These are phyloP conservation scores for Teratosphaeria nubilosa DNA, from an alignment of 2,329 filamentous ascomycete genomes.

Conservation along the genomic window DNA sequence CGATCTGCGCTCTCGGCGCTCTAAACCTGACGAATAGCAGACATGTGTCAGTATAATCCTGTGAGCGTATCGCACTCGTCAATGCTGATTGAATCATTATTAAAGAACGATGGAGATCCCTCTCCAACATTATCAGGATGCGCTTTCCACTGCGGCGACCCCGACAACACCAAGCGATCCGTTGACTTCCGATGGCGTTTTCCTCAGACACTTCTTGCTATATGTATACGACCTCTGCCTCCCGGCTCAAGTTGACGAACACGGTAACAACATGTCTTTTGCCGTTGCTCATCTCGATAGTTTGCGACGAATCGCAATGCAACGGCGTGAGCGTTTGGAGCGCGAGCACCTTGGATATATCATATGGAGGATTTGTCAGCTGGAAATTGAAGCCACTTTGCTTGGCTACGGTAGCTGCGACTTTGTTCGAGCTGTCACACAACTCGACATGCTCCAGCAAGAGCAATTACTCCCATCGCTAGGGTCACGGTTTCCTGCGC, in stretches of 20 bases:
- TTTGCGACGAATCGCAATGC: constrained; percentile 39
- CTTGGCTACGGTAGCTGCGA: constrained; percentile 42
- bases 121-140: constrained; percentile 46
- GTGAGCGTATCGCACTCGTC: background rate
- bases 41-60: constrained; percentile 26
- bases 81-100: background rate
- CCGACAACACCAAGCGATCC: constrained; percentile 39
- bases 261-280: constrained; percentile 36
- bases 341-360: constrained; percentile 40
- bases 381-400: constrained; percentile 47
- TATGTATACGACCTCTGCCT: constrained; percentile 45
- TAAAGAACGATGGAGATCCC: constrained; percentile 37
- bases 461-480: constrained; percentile 15
- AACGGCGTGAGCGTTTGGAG: constrained; percentile 33
- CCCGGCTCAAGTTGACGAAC: constrained; percentile 17
- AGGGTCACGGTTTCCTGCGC: constrained; percentile 7
- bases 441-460: constrained; percentile 36
- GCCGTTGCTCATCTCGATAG: constrained; percentile 42
- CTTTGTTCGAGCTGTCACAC: constrained; percentile 39
- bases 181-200: constrained; percentile 45
- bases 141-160: constrained; percentile 33
- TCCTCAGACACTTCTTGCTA: constrained; percentile 48
- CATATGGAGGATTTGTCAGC: constrained; percentile 44
- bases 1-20: constrained; percentile 49
- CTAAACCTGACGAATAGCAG: constrained; percentile 41